phyloP scores from a whole-genome alignment of 495 filamentous ascomycete genomes.

The Penicillium mononematosum region DNA sequence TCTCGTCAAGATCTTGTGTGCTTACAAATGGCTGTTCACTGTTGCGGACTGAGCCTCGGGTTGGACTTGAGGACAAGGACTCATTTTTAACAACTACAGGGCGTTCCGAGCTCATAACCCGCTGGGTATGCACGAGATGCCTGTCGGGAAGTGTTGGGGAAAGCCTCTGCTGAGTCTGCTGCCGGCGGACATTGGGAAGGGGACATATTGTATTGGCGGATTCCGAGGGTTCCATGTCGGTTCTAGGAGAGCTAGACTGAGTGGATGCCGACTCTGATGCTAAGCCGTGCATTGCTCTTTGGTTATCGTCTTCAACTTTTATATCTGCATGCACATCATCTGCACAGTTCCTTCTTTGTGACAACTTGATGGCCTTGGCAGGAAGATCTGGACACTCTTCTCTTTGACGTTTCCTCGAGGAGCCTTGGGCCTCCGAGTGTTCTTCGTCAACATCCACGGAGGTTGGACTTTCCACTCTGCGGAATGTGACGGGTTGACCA shows the following conservation, averaged over 20 bases:
- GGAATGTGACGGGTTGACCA: conserved; percentile 27
- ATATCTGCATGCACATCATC: not conserved
- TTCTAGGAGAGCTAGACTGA: conserved; percentile 18
- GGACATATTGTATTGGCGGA: conserved; percentile 38
- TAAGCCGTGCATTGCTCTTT: not conserved
- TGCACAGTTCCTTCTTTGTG: not conserved
- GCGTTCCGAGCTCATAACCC: not conserved
- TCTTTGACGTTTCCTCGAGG: conserved; percentile 2
- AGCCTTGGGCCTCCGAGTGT: not conserved
- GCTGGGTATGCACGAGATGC: not conserved
- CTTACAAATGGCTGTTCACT: conserved; percentile 20
- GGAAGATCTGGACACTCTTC: not conserved
- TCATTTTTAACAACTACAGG: conserved; percentile 35
- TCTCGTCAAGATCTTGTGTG: conserved; percentile 75
- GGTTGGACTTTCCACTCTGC: conserved; percentile 19
- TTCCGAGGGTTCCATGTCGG: conserved; percentile 5
- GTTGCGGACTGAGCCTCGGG: conserved; percentile 30
- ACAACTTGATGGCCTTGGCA: not conserved
- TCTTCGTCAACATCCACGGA: conserved; percentile 3
- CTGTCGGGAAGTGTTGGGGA: conserved; percentile 1
- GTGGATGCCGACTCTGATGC: conserved; percentile 13
- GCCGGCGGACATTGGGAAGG: conserved; percentile 30
- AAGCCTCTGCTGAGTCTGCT: conserved; percentile 26
- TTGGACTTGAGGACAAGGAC: conserved; percentile 33
- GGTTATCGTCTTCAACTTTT: conserved; percentile 9